Evolutionary conservation across 768 basidiomycete species (phyloP).

Genomic region (Tephrocybe rancida): DNA sequence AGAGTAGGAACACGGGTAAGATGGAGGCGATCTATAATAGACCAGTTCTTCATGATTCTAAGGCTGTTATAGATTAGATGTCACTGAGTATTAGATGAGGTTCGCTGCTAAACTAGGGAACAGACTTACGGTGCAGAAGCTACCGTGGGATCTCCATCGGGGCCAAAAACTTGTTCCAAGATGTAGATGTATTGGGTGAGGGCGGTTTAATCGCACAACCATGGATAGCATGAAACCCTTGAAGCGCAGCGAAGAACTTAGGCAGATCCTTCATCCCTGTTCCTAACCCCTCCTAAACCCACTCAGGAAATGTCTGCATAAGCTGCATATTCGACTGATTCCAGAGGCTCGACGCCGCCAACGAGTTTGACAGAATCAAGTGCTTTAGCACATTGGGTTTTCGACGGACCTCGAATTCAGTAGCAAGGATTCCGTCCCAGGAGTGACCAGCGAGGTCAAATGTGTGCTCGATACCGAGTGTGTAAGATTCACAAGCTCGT

Average conservation of each 20-base stretch:
- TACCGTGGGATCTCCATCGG: slow-evolving; percentile 27
- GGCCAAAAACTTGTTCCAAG: slow-evolving; percentile 24
- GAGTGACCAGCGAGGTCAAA: slow-evolving; percentile 57
- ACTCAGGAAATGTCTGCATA: slow-evolving; percentile 18
- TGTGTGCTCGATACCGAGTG: slow-evolving; percentile 38
- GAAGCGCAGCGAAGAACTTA: slow-evolving; percentile 19
- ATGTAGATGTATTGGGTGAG: slow-evolving; percentile 23
- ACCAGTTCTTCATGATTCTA: slow-evolving; percentile 40
- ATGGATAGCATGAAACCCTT: slow-evolving; percentile 26
- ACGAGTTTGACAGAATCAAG: slow-evolving; percentile 32
- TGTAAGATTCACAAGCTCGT: slow-evolving; percentile 51
- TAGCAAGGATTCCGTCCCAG: slow-evolving; percentile 55
- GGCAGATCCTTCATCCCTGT: slow-evolving; percentile 19
- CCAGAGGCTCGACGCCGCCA: slow-evolving; percentile 30
- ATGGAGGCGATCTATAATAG: slow-evolving; percentile 43
- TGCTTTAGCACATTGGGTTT: slow-evolving; percentile 40
- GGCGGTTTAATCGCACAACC: slow-evolving; percentile 22
- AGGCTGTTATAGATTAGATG: not conserved
- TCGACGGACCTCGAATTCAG: slow-evolving; percentile 37
- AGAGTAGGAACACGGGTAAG: slow-evolving; percentile 41
- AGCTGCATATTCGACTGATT: slow-evolving; percentile 22
- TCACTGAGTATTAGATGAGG: not conserved
- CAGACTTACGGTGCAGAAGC: slow-evolving; percentile 22
- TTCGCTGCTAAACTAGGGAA: not conserved
- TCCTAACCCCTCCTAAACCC: slow-evolving; percentile 17